phyloP scores from a whole-genome alignment of 208 protist genomes.

The Borovskyia barvae region DNA sequence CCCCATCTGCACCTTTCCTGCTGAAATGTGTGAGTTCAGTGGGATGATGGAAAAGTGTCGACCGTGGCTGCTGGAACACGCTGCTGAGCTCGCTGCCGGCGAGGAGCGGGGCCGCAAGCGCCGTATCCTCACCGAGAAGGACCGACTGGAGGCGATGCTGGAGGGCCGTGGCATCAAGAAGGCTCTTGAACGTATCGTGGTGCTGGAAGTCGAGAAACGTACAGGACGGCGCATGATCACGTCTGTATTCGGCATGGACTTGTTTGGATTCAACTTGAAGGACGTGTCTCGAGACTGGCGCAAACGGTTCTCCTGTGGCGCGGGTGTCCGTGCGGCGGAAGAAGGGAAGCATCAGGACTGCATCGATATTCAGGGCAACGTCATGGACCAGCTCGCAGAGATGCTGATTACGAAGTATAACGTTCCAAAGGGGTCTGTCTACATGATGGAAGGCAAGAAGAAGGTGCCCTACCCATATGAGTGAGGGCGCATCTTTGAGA shows the following conservation, averaged over 20 bases:
- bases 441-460: conserved; percentile 76
- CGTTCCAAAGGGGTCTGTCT: conserved; percentile 74
- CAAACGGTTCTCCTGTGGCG: conserved; percentile 86
- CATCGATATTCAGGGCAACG: conserved; percentile 84
- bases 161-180: conserved; percentile 79
- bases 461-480: conserved; percentile 47
- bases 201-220: conserved; percentile 62
- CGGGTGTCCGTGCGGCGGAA: conserved; percentile 60
- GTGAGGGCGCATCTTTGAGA: too few species aligned
- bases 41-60: conserved; percentile 91
- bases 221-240: conserved; percentile 68
- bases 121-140: conserved; percentile 80
- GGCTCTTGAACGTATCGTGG: conserved; percentile 67
- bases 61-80: conserved; percentile 86
- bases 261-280: conserved; percentile 87
- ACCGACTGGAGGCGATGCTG: conserved; percentile 71
- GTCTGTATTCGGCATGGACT: conserved; percentile 77
- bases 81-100: conserved; percentile 76
- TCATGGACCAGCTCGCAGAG: conserved; percentile 60
- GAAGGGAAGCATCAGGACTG: conserved; percentile 65
- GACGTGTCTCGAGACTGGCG: conserved; percentile 79
- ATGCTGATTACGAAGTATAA: conserved; percentile 75
- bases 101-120: conserved; percentile 81
- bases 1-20: conserved; percentile 89
- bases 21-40: conserved; percentile 91